Conservation (phyloP, 1,139 yeast genomes). For the Geotrichum carabidarum region DNA sequence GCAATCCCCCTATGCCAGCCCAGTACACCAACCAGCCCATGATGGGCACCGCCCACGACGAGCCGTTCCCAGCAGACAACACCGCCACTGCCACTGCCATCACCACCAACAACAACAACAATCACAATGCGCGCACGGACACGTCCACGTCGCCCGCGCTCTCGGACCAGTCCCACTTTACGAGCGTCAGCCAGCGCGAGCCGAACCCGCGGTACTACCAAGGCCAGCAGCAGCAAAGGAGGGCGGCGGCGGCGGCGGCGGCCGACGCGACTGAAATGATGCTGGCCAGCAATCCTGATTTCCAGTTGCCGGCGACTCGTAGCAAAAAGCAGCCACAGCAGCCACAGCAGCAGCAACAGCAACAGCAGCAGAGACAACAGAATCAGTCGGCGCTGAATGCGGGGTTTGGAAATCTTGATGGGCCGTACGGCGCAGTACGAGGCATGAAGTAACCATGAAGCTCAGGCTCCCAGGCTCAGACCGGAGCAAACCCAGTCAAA, state of each 20-base stretch:
- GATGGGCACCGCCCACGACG: background rate
- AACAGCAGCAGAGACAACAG: background rate
- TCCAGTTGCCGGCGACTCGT: slow-evolving; percentile 6
- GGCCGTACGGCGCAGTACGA: slow-evolving; percentile 13
- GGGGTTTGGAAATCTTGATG: slow-evolving; percentile 12
- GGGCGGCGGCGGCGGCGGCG: background rate
- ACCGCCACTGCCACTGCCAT: background rate
- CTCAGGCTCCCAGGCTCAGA: too few species aligned
- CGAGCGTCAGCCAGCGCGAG: slow-evolving; percentile 75
- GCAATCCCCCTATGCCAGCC: background rate
- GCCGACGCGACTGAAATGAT: slow-evolving; percentile 3
- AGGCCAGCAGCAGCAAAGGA: background rate
- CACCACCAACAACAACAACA: background rate
- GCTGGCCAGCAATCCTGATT: slow-evolving; percentile 13
- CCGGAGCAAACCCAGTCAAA: too few species aligned
- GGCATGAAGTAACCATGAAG: background rate
- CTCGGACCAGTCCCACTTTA: slow-evolving; percentile 55
- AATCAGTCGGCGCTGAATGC: slow-evolving; percentile 5
- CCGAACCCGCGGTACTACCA: slow-evolving; percentile 46
- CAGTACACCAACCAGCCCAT: background rate
- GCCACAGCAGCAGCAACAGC: background rate
- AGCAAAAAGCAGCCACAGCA: background rate
- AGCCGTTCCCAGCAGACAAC: background rate
- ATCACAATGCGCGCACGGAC: slow-evolving; percentile 3
- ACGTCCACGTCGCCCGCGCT: slow-evolving; percentile 31